Evolutionary conservation across 257 asterid genomes (phyloP).

Genomic region (Lithospermum erythrorhizon): DNA sequence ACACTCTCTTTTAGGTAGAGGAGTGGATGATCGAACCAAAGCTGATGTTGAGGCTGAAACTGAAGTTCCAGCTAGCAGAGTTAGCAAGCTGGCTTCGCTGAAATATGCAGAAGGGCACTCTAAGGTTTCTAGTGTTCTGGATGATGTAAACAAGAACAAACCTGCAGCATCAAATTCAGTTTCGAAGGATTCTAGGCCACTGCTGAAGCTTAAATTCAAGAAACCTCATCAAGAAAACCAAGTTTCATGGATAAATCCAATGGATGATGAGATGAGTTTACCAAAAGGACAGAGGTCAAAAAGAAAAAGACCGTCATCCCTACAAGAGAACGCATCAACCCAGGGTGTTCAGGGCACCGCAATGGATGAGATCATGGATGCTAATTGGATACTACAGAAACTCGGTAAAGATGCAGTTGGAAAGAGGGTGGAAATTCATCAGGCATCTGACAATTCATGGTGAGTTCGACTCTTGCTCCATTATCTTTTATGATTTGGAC

Average conservation of each 20-base stretch:
- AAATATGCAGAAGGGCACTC: conserved; percentile 26
- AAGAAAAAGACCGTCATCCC: conserved; percentile 53
- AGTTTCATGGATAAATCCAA: conserved; percentile 31
- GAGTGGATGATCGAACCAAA: neutral
- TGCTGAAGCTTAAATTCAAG: conserved; percentile 64
- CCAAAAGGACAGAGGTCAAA: conserved; percentile 88
- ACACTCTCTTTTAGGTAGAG: neutral
- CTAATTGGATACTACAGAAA: conserved; percentile 89
- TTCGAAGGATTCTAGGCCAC: conserved; percentile 48
- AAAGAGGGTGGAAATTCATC: conserved; percentile 90
- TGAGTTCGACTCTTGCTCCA: conserved; percentile 18
- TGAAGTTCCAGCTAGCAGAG: conserved; percentile 33
- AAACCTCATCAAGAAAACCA: conserved; percentile 47
- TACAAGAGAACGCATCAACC: conserved; percentile 20
- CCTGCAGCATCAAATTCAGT: conserved; percentile 25
- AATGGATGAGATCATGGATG: conserved; percentile 70
- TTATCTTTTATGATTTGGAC: neutral
- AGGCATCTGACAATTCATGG: conserved; percentile 73
- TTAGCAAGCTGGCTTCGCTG: conserved; percentile 28
- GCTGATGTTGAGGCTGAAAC: conserved; percentile 9
- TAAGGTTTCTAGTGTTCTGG: conserved; percentile 24
- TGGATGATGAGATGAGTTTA: conserved; percentile 52
- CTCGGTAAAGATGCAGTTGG: conserved; percentile 95
- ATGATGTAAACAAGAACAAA: conserved; percentile 28
- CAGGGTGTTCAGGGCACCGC: conserved; percentile 43